Evolutionary conservation across 108 stramenopile genomes (phyloP), one percentile per base, ranked within the genome.

Genomic region (Nitzschia putrida): DNA sequence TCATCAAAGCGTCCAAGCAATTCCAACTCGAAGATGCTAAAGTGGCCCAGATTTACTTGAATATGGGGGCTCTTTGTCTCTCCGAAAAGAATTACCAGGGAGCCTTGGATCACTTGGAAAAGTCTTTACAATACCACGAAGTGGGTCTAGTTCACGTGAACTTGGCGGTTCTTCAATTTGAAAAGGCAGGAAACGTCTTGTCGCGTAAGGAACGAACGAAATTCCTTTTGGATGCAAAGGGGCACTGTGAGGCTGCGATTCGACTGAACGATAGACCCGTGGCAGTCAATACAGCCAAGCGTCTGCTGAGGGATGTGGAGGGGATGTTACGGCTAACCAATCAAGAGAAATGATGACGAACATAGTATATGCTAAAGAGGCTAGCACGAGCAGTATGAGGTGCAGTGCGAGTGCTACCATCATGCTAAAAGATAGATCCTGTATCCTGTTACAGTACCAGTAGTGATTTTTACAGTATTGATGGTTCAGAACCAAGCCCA

Each of bases 1-100:
- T 81, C 45, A 12, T 81, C 61, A 77, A 74, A 57, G 76, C 80
- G 12, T 76, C 80, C 21, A 47, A 73, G 43, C 55, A 61, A 63
- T 61, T 51, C 39, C 20, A 72, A 8, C 51, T 76, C 5, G 66
- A 67, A 7, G 66, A 71, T 8, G 34, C 25, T 8, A 66, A 45
- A 60, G 73, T 58, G 29, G 80, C 80, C 23, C 76, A 81, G 47
- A 76, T 77, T 0, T 58, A 65, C 21, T 58, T 61, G 5, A 81
- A 81, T 50, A 76, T 77, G 58, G 80, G 80, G 16, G 72, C 76
- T 20, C 39, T 73, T 4, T 74, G 74, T 38, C 25, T 77, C 13
- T 50, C 43, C 24, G 45, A 72, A 53, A 11, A 38, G 23, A 26
- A 73, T n/a, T 42, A 45, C 6, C 43, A 61, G 29, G 29, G 39